Percentiles rank a stretch among this genome's conserved stretches.
Evolutionary conservation across 768 basidiomycete genomes (phyloP).

Genomic region (Collybiopsis confluens): DNA sequence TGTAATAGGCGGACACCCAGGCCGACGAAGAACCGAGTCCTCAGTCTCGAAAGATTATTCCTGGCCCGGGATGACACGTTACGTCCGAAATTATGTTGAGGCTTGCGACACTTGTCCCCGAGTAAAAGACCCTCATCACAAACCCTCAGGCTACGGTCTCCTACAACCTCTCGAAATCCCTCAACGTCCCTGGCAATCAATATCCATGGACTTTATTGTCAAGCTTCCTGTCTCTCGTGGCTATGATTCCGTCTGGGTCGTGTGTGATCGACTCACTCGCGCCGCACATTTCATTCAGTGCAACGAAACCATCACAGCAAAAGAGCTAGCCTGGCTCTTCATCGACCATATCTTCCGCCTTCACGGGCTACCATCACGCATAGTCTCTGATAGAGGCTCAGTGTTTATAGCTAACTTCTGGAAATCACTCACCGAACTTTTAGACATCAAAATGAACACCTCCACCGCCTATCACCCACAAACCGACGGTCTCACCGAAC

Average conservation of each 20-base stretch:
- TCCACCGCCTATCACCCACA: slow-evolving; percentile 43
- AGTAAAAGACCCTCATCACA: slow-evolving; percentile 27
- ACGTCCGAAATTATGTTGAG: slow-evolving; percentile 20
- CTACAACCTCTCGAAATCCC: slow-evolving; percentile 33
- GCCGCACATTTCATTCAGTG: slow-evolving; percentile 38
- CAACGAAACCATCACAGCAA: slow-evolving; percentile 20
- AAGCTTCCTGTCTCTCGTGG: slow-evolving; percentile 34
- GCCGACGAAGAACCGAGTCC: slow-evolving; percentile 26
- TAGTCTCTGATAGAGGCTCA: slow-evolving; percentile 29
- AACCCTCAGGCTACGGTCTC: slow-evolving; percentile 32
- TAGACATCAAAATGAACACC: slow-evolving; percentile 12
- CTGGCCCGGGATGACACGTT: slow-evolving; percentile 29
- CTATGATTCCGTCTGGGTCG: slow-evolving; percentile 30
- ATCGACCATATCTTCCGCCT: slow-evolving; percentile 28
- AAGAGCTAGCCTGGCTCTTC: slow-evolving; percentile 30
- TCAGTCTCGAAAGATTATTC: slow-evolving; percentile 31
- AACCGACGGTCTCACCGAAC: slow-evolving; percentile 34
- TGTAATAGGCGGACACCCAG: slow-evolving; percentile 36
- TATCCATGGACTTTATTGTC: slow-evolving; percentile 40
- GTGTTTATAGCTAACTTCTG: slow-evolving; percentile 30
- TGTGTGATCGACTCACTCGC: slow-evolving; percentile 37
- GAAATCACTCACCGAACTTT: slow-evolving; percentile 8
- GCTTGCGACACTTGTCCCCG: slow-evolving; percentile 31
- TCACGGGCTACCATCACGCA: slow-evolving; percentile 28
- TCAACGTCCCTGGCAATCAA: slow-evolving; percentile 28